Evolutionary conservation across 441 rosid species (phyloP), one percentile per base, ranked within the genome.

Genomic region (Corymbia citriodora): DNA sequence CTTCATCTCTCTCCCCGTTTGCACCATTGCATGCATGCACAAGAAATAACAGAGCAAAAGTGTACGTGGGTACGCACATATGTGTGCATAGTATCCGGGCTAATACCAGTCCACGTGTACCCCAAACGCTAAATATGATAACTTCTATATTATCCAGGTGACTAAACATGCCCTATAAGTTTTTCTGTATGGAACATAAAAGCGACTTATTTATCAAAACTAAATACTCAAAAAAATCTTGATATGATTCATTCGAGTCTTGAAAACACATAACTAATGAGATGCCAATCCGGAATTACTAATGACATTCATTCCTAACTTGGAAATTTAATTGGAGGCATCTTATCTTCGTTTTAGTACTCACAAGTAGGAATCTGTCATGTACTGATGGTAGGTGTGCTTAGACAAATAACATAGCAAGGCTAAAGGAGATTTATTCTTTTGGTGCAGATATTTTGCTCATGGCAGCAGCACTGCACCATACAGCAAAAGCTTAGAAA

Each of bases 261-360:
- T 9, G 9, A 10, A 1, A 36, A 40, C 14, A 1, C 2, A 0
- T 72, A 7, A 45, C 29, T 36, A 3, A 19, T 0, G 16, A 72
- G 49, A 72, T 36, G 82, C 49, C 16, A 40, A 72, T 36, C 9
- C 10, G 3, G 11, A 19, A 33, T 72, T 36, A 19, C 7, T 36
- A 40, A 10, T 2, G 49, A 72, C 9, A 72, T 36, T 72, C 15
- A 2, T 36, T 72, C 10, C 2, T 0, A 0, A 55, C 3, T 36
- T 72, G 0, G 82, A 72, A 15, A 36, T 36, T 19, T 36, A 6
- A 72, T 27, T 8, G 2, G 31, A 63, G 5, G 36, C 7, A 29
- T 14, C 10, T n/a, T 63, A 29, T 65, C 19, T 65, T 4, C 19
- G 1, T 29, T 29, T 14, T 29, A n/a, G 7, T 14, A 65, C 16